Evolutionary conservation across 169 alveolate genomes (phyloP).

Genomic region (Plasmodium vivax): DNA sequence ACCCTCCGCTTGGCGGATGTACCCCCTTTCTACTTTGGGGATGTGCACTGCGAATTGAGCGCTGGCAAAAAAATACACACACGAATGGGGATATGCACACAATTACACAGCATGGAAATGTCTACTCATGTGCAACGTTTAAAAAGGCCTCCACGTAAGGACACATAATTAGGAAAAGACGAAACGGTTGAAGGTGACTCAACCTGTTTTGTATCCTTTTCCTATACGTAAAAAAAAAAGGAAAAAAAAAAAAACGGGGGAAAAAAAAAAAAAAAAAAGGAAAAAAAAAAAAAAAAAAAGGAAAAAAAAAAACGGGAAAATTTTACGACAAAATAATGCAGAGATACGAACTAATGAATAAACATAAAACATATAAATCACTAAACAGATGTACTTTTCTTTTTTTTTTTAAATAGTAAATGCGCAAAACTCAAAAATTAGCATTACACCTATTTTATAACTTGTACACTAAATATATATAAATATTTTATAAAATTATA

Average conservation of each 20-base stretch:
- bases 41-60: not conserved
- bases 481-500: conserved; percentile 37
- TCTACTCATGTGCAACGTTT: not conserved
- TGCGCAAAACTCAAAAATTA: conserved; percentile 33
- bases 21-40: not conserved
- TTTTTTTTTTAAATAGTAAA: not conserved
- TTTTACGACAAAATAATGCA: not conserved
- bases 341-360: not conserved
- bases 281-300: not conserved
- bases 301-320: not conserved
- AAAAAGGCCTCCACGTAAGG: not conserved
- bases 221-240: not conserved
- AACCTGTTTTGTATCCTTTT: not conserved
- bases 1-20: not conserved
- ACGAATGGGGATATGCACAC: not conserved
- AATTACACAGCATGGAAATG: not conserved
- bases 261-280: not conserved
- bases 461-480: conserved; percentile 39
- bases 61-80: not conserved
- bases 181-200: not conserved
- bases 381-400: not conserved
- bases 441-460: conserved; percentile 36
- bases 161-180: not conserved
- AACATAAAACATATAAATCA: not conserved
- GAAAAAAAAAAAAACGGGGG: not conserved